phyloP scores from a whole-genome alignment of 164 flowering plant genomes.

The Berberis thunbergii region DNA sequence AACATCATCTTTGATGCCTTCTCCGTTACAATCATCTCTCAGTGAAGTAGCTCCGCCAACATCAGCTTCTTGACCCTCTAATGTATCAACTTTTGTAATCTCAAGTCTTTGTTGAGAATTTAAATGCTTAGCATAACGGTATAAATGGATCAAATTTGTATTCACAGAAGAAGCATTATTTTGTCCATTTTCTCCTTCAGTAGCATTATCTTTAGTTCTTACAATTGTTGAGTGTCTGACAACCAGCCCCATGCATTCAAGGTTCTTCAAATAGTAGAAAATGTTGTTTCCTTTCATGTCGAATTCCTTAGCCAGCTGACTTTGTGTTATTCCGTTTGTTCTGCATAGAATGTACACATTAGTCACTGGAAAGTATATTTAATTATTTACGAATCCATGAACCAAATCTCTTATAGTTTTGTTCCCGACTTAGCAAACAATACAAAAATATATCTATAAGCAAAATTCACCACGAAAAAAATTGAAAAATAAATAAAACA shows the following conservation, averaged over 20 bases:
- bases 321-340: slow-evolving; percentile 69
- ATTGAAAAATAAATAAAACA: neutral
- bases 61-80: slow-evolving; percentile 17
- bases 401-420: neutral
- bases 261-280: slow-evolving; percentile 61
- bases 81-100: slow-evolving; percentile 43
- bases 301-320: slow-evolving; percentile 69
- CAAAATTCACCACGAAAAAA: neutral
- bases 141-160: slow-evolving; percentile 69
- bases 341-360: slow-evolving; percentile 27
- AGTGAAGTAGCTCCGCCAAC: slow-evolving; percentile 19
- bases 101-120: slow-evolving; percentile 69
- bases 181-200: slow-evolving; percentile 28
- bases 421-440: neutral
- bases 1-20: slow-evolving; percentile 33
- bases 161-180: slow-evolving; percentile 33
- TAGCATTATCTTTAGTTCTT: slow-evolving; percentile 41
- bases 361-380: neutral
- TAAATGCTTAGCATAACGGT: slow-evolving; percentile 69
- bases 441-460: neutral
- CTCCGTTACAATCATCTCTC: slow-evolving; percentile 23
- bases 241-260: slow-evolving; percentile 66
- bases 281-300: slow-evolving; percentile 54
- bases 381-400: neutral
- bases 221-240: slow-evolving; percentile 62